Evolutionary conservation across 2,329 filamentous ascomycete genomes (phyloP).

Genomic region (Myriosclerotinia scirpicola): DNA sequence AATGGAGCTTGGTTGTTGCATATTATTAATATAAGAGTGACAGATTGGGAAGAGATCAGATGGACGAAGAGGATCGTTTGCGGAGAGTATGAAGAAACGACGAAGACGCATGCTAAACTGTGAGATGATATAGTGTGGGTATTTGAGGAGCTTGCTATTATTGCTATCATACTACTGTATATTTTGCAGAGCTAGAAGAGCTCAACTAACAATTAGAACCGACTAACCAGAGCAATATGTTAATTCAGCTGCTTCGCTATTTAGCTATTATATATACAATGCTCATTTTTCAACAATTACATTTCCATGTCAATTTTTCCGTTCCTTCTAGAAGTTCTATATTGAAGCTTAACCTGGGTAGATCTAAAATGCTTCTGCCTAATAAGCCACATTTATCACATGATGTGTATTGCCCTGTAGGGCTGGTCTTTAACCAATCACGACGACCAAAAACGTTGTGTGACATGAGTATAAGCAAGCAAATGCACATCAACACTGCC

Average conservation of each 20-base stretch:
- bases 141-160: slow-evolving; percentile 26
- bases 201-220: slow-evolving; percentile 33
- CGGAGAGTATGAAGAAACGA: slow-evolving; percentile 28
- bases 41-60: slow-evolving; percentile 54
- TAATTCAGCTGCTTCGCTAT: background rate
- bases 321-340: background rate
- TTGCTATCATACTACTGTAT: slow-evolving; percentile 31
- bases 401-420: background rate
- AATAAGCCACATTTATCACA: background rate
- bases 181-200: slow-evolving; percentile 25
- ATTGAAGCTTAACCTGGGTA: background rate
- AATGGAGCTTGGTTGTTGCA: slow-evolving; percentile 44
- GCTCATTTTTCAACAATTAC: background rate
- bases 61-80: slow-evolving; percentile 49
- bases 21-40: slow-evolving; percentile 53
- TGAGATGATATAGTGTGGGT: slow-evolving; percentile 20
- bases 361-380: slow-evolving; percentile 21
- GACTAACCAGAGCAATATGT: slow-evolving; percentile 23
- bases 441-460: background rate
- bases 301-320: background rate
- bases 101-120: slow-evolving; percentile 12
- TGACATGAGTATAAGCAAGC: background rate
- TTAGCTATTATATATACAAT: background rate
- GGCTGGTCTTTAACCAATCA: background rate
- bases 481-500: background rate